A percentile compares a stretch with the other conserved stretches of the same genome.
Evolutionary conservation across 768 basidiomycete species (phyloP).

Genomic region (Clitopilus hobsonii): DNA sequence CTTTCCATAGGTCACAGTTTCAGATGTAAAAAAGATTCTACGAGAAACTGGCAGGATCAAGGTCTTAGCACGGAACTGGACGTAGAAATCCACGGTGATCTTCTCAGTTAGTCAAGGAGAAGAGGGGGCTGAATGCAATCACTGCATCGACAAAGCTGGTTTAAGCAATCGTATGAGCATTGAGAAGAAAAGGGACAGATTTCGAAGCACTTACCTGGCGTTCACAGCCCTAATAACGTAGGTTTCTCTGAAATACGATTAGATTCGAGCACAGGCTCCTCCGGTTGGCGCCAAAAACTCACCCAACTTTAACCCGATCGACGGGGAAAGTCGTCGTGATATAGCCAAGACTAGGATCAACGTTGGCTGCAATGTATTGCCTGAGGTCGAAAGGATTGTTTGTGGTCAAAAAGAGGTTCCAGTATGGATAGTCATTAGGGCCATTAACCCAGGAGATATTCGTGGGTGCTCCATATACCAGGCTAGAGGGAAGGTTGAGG

Average conservation of each 20-base stretch:
- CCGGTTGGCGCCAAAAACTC: constrained; percentile 1
- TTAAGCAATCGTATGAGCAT: not conserved
- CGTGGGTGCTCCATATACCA: constrained; percentile 8
- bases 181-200: not conserved
- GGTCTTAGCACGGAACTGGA: no score
- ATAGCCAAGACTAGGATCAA: constrained; percentile 3
- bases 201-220: constrained; percentile 3
- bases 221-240: constrained; percentile 7
- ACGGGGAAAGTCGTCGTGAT: constrained; percentile 9
- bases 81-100: no score
- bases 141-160: not conserved
- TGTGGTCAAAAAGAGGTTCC: constrained; percentile 5
- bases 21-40: no score
- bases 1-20: no score
- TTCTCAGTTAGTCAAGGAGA: not conserved
- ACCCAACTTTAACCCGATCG: constrained; percentile 8
- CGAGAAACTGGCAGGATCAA: no score
- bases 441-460: constrained; percentile 5
- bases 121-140: not conserved
- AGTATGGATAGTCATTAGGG: constrained; percentile 4
- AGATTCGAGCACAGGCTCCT: not conserved
- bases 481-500: not conserved
- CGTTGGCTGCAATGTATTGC: constrained; percentile 5
- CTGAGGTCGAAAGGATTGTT: constrained; percentile 6
- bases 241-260: not conserved